Percentiles rank a stretch among this genome's conserved stretches.
Conservation (phyloP, 225 moss, liverwort and hornwort genomes). For the Ulota crispa region DNA sequence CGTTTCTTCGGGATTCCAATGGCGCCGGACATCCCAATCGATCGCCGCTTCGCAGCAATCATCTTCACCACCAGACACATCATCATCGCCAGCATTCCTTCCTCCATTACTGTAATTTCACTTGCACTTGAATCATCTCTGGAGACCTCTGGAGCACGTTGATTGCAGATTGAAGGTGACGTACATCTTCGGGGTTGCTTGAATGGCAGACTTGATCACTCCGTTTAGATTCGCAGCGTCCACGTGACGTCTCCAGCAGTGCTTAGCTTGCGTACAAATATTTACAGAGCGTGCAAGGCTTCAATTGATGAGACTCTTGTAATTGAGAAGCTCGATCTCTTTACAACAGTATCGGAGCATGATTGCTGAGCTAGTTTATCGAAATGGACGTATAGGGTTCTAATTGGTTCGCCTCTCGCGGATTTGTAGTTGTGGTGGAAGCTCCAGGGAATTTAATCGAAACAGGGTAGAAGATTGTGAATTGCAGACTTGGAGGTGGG, state of each 20-base stretch:
- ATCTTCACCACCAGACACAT: not conserved
- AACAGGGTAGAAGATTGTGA: not conserved
- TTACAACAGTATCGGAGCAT: not conserved
- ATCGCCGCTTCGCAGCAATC: not conserved
- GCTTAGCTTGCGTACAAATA: not conserved
- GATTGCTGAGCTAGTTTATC: not conserved
- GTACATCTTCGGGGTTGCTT: not conserved
- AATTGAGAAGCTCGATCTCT: not conserved
- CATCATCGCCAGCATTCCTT: not conserved
- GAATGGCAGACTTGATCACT: not conserved
- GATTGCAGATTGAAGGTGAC: slow-evolving; percentile 2
- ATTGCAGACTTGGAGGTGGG: not conserved
- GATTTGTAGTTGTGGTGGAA: not conserved
- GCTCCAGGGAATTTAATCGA: not conserved
- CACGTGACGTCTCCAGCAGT: not conserved
- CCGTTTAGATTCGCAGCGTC: not conserved
- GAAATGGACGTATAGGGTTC: not conserved
- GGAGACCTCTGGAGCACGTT: not conserved
- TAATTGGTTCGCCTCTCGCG: not conserved
- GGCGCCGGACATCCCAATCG: not conserved
- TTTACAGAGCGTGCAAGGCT: not conserved
- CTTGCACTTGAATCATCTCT: not conserved
- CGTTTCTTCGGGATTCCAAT: not conserved
- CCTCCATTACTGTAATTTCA: not conserved
- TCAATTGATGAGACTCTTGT: not conserved